A percentile compares a stretch with the other conserved stretches of the same genome.
Conservation (phyloP, 148 eudicot species). For the Rhododendron williamsianum region DNA sequence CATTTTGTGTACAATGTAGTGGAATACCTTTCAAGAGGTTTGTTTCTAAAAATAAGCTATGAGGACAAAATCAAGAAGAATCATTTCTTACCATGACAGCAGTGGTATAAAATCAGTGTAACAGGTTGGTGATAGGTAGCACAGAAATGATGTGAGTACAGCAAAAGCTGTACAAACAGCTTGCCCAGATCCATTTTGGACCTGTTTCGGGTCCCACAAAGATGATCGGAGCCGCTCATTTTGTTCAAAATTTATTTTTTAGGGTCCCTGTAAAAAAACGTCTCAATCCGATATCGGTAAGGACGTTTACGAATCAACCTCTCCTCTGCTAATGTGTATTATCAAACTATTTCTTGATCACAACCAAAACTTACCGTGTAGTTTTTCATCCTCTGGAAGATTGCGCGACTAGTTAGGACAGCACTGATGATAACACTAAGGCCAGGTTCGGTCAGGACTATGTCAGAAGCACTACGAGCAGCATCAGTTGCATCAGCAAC, state of each 20-base stretch:
- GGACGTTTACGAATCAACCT: neutral
- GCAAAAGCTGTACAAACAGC: too few species aligned
- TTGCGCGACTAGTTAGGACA: constrained; percentile 70
- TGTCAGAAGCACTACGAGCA: constrained; percentile 79
- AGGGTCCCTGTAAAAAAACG: too few species aligned
- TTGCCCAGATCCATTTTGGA: too few species aligned
- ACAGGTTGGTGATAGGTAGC: neutral
- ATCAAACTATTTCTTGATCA: neutral
- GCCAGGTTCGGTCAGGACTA: constrained; percentile 76
- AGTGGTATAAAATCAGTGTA: neutral
- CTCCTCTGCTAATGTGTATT: neutral
- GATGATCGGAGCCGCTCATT: too few species aligned
- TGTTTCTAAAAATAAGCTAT: neutral
- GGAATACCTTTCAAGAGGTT: neutral
- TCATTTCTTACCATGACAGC: neutral
- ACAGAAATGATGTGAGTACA: too few species aligned
- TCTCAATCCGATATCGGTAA: too few species aligned
- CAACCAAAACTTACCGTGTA: constrained; percentile 44
- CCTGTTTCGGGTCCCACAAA: too few species aligned
- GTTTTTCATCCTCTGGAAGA: constrained; percentile 79
- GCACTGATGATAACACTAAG: constrained; percentile 83
- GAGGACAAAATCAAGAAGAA: neutral
- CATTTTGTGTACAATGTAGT: neutral
- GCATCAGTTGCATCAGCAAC: constrained; percentile 92
- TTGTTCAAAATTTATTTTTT: too few species aligned